These are phyloP conservation scores for Solanum virginianum DNA, from an alignment of 257 asterid genomes.

Conservation along the genomic window DNA sequence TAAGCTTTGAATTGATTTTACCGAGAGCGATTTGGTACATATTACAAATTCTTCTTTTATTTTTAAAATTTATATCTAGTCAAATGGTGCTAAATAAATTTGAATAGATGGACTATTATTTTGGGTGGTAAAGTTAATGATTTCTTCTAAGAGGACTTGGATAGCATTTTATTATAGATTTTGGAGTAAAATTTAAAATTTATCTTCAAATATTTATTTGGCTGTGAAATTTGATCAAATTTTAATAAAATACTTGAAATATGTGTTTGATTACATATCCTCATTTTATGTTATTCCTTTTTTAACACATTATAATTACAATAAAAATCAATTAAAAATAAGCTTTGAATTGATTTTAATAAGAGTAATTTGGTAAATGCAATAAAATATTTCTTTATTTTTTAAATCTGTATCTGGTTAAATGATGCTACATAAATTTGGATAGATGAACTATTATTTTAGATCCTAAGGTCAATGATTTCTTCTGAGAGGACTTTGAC, in stretches of 20 bases:
- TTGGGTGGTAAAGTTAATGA: neutral
- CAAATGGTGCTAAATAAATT: too few species aligned
- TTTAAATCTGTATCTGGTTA: neutral
- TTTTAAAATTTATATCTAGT: neutral
- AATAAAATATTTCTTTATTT: neutral
- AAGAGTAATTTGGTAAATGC: too few species aligned
- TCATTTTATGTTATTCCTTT: too few species aligned
- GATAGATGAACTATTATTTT: neutral
- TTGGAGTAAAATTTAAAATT: neutral
- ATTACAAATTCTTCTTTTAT: neutral
- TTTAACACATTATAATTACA: too few species aligned
- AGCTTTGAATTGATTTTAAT: too few species aligned
- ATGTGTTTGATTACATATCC: too few species aligned
- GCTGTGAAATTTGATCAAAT: too few species aligned
- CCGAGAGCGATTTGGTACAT: too few species aligned
- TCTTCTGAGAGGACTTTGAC: neutral
- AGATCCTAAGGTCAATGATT: neutral
- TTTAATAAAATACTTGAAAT: too few species aligned
- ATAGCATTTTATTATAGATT: neutral
- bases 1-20: too few species aligned
- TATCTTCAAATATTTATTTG: neutral
- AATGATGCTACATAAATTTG: neutral
- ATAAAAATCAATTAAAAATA: neutral
- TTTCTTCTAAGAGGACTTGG: neutral
- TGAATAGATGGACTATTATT: neutral